phyloP scores from a whole-genome alignment of 2,329 filamentous ascomycete genomes.

The Karstenula rhodostoma region DNA sequence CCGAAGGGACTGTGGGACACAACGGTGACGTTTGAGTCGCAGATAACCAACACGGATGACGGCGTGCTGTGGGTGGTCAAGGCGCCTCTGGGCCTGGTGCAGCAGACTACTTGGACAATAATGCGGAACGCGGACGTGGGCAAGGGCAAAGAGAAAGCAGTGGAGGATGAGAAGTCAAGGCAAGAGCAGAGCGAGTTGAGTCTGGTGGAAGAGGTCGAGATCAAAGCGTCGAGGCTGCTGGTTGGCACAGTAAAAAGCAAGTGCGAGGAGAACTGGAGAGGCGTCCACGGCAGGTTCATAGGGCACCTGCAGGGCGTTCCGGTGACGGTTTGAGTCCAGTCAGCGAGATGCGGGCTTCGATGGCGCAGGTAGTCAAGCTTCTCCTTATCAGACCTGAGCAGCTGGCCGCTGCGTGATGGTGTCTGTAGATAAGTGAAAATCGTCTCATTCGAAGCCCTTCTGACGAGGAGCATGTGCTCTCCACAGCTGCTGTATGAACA shows the following conservation, averaged over 20 bases:
- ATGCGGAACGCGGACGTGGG: slow-evolving; percentile 30
- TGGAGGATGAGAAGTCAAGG: slow-evolving; percentile 11
- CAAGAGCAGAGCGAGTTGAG: slow-evolving; percentile 37
- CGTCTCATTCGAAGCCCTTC: neutral
- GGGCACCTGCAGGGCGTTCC: slow-evolving; percentile 29
- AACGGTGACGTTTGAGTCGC: slow-evolving; percentile 44
- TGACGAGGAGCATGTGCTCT: slow-evolving; percentile 7
- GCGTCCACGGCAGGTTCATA: slow-evolving; percentile 42
- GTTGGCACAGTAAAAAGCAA: slow-evolving; percentile 47
- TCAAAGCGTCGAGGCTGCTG: slow-evolving; percentile 42
- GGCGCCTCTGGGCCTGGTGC: slow-evolving; percentile 45
- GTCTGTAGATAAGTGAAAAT: slow-evolving; percentile 9
- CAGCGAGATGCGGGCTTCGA: neutral
- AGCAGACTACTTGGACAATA: slow-evolving; percentile 43
- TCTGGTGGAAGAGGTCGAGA: slow-evolving; percentile 49
- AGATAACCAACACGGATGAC: slow-evolving; percentile 45
- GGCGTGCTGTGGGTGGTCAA: slow-evolving; percentile 47
- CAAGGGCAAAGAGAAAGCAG: slow-evolving; percentile 22
- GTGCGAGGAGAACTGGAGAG: slow-evolving; percentile 47
- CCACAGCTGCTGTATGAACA: neutral
- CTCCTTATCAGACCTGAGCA: neutral
- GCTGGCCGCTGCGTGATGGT: slow-evolving; percentile 9
- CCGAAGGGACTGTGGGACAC: slow-evolving; percentile 48
- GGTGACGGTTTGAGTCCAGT: slow-evolving; percentile 15
- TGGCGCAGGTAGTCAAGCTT: neutral